Percentiles rank a stretch among this genome's conserved stretches.
These are phyloP conservation scores for Yueomyces sinensis DNA, from an alignment of 805 yeast genomes.

Conservation along the genomic window DNA sequence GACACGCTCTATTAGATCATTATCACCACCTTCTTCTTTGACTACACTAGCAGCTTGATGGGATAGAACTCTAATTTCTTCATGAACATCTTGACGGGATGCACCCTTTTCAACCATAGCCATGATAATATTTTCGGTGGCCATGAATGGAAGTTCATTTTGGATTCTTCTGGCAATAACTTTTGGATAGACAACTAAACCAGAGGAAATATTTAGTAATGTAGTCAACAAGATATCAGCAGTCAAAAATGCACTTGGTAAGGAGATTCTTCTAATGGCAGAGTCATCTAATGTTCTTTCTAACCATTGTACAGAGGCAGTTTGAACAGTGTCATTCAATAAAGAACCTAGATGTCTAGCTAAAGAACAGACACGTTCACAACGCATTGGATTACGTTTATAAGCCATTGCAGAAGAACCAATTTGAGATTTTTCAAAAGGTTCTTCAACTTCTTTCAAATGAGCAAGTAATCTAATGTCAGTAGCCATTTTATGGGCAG, in stretches of 20 bases:
- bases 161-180: conserved; percentile 93
- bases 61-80: conserved; percentile 88
- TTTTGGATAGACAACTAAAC: conserved; percentile 95
- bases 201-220: conserved; percentile 81
- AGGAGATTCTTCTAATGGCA: conserved; percentile 91
- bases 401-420: conserved; percentile 99
- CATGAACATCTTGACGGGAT: conserved; percentile 97
- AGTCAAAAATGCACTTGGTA: conserved; percentile 93
- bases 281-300: conserved; percentile 98
- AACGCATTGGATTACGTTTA: conserved; percentile 99
- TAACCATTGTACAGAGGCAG: conserved; percentile 98
- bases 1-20: conserved; percentile 85
- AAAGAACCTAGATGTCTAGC: conserved; percentile 90
- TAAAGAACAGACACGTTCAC: conserved; percentile 97
- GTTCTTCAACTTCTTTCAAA: conserved; percentile 95
- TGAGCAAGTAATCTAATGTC: conserved; percentile 92
- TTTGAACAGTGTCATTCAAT: conserved; percentile 86
- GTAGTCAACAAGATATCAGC: conserved; percentile 89
- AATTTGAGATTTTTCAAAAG: conserved; percentile 96
- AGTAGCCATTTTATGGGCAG: conserved; percentile 96
- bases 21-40: conserved; percentile 97
- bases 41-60: conserved; percentile 97
- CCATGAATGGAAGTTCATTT: conserved; percentile 97
- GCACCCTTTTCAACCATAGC: conserved; percentile 99
- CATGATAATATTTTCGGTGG: conserved; percentile 97